Evolutionary conservation across 2,329 filamentous ascomycete genomes (phyloP), one percentile per base, ranked within the genome.

Genomic region (Bimuria novae-zelandiae): DNA sequence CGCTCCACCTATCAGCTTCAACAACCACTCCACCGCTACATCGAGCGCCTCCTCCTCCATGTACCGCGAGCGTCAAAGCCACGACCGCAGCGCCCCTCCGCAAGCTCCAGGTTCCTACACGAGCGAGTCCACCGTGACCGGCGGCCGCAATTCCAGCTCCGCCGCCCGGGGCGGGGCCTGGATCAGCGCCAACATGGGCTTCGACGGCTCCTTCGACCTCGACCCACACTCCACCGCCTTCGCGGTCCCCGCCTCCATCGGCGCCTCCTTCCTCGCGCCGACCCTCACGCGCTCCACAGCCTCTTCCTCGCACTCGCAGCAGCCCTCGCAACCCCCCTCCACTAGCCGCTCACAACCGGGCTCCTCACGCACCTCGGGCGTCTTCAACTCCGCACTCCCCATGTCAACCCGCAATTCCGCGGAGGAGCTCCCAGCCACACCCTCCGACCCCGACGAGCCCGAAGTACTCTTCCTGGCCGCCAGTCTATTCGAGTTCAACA

Each of bases 401-500:
- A 83, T 92, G 77, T 83, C 17, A 2, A 14, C 41, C 10, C 60
- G 63, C 4, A 59, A 62, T 37, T 63, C 62, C 19, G 53, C 59
- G 22, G 63, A 60, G 27, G 63, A 66, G 3, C 57, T 64, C 1
- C 68, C 67, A 2, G 57, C 57, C 6, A 67, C 70, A 4, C 33
- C 79, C 72, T 40, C 79, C 78, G 47, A 78, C 33, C 75, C 77
- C 22, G 79, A 82, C 45, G 81, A 85, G 19, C 88, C 87, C 59
- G 89, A 87, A 51, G 85, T 96, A 7, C 79, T 97, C 40, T 99
- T 96, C 81, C 81, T 97, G 16, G 94, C 92, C 12, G 94, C 93
- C 17, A 96, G 90, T 64, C 82, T 97, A 27, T 97, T 96, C 70
- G 92, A 97, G 73, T 99, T 97, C 77, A 95, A 96, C 67, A 97